phyloP scores from a whole-genome alignment of 306 rosid genomes.

The Nissolia schottii region DNA sequence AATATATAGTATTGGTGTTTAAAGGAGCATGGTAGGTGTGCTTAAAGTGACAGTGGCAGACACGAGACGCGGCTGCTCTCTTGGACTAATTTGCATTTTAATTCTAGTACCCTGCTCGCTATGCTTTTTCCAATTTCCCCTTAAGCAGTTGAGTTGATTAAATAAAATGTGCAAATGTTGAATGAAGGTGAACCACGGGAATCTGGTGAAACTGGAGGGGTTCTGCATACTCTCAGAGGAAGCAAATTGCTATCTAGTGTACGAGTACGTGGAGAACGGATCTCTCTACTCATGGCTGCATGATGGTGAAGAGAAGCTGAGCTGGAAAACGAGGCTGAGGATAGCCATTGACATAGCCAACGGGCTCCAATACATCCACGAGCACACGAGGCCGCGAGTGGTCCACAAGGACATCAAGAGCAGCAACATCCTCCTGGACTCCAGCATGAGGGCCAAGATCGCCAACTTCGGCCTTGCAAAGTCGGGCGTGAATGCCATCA shows the following conservation, averaged over 20 bases:
- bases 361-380: slow-evolving; percentile 89
- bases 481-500: slow-evolving; percentile 84
- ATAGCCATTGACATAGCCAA: slow-evolving; percentile 81
- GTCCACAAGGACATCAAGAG: slow-evolving; percentile 96
- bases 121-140: neutral
- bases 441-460: slow-evolving; percentile 82
- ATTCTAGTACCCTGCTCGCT: neutral
- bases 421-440: slow-evolving; percentile 83
- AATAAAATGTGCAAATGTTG: slow-evolving; percentile 8
- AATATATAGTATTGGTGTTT: neutral
- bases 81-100: neutral
- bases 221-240: slow-evolving; percentile 76
- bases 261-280: slow-evolving; percentile 82
- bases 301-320: slow-evolving; percentile 36
- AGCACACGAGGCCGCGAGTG: slow-evolving; percentile 90
- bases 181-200: slow-evolving; percentile 97
- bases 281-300: slow-evolving; percentile 78
- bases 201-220: slow-evolving; percentile 87
- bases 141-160: neutral
- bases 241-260: slow-evolving; percentile 71
- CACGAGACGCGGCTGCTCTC: neutral
- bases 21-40: neutral
- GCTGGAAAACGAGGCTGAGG: slow-evolving; percentile 66
- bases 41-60: slow-evolving; percentile 16
- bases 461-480: slow-evolving; percentile 93